Conservation (phyloP, 2,329 filamentous ascomycete genomes). For the Hirsutella rhossiliensis region DNA sequence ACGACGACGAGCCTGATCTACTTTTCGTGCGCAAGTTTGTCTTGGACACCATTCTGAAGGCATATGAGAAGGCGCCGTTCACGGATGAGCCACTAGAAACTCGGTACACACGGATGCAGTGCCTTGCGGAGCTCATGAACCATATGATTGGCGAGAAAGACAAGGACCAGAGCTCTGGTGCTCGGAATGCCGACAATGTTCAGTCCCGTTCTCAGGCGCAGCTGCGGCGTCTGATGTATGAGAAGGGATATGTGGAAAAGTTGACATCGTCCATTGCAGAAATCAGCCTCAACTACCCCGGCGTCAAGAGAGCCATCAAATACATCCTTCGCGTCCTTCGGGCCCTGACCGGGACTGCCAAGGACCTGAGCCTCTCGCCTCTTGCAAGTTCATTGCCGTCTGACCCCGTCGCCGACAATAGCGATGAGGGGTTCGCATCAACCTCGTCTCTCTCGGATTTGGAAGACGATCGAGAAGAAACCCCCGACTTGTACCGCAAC, state of each 20-base stretch:
- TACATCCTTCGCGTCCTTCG: constrained; percentile 88
- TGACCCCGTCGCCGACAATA: constrained; percentile 48
- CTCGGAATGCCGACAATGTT: constrained; percentile 25
- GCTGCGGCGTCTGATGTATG: constrained; percentile 90
- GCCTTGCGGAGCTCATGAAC: constrained; percentile 82
- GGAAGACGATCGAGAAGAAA: constrained; percentile 81
- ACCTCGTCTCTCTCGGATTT: constrained; percentile 82
- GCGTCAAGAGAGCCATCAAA: constrained; percentile 88
- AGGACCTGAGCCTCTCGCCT: constrained; percentile 60
- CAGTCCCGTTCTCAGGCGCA: constrained; percentile 59
- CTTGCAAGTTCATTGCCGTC: constrained; percentile 55
- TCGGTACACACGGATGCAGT: constrained; percentile 80
- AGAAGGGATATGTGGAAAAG: constrained; percentile 87
- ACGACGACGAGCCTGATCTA: constrained; percentile 71
- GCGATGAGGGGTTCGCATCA: constrained; percentile 80
- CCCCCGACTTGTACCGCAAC: constrained; percentile 92
- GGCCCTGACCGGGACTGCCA: constrained; percentile 75
- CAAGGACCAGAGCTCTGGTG: constrained; percentile 37
- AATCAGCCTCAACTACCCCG: constrained; percentile 87
- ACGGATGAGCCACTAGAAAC: constrained; percentile 71
- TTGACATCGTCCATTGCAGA: constrained; percentile 89
- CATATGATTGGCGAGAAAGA: constrained; percentile 79
- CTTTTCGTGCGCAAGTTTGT: constrained; percentile 92
- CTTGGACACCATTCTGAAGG: constrained; percentile 80
- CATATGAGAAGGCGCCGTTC: constrained; percentile 76